These are phyloP conservation scores for Diaporthe amygdali DNA, from an alignment of 2,329 filamentous ascomycete genomes.

Conservation along the genomic window DNA sequence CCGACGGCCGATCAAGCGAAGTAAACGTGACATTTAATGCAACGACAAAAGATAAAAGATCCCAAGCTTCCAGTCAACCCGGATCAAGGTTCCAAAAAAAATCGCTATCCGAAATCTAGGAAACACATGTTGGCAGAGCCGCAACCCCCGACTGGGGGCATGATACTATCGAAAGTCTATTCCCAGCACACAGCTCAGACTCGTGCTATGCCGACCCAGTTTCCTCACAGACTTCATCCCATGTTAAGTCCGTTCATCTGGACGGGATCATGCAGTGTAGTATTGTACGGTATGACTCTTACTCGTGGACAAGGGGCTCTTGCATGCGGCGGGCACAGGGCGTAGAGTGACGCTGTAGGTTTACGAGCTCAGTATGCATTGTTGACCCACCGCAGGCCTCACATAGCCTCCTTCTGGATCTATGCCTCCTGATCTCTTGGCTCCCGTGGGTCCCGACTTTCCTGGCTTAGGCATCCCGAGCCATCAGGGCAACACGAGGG, in stretches of 20 bases:
- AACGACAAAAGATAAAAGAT: neutral
- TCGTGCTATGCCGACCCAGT: neutral
- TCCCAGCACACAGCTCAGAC: neutral
- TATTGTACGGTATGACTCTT: neutral
- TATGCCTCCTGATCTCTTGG: neutral
- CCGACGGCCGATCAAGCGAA: neutral
- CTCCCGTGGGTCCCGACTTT: neutral
- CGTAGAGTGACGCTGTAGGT: neutral
- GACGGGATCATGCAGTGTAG: neutral
- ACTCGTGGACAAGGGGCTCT: neutral
- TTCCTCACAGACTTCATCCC: neutral
- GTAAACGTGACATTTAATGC: neutral
- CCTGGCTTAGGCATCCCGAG: neutral
- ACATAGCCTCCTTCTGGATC: neutral
- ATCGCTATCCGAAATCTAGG: neutral
- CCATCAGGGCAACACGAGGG: neutral
- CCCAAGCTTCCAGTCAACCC: neutral
- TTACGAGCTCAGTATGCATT: neutral
- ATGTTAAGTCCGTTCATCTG: neutral
- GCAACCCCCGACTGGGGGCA: neutral
- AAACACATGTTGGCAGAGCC: neutral
- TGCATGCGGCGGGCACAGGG: neutral
- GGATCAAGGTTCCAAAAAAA: neutral
- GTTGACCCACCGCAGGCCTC: neutral
- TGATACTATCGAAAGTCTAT: constrained; percentile 3